A percentile compares a stretch with the other conserved stretches of the same genome.
phyloP scores from a whole-genome alignment of 1,284 basidiomycete genomes.

The Cryptococcus sp. region DNA sequence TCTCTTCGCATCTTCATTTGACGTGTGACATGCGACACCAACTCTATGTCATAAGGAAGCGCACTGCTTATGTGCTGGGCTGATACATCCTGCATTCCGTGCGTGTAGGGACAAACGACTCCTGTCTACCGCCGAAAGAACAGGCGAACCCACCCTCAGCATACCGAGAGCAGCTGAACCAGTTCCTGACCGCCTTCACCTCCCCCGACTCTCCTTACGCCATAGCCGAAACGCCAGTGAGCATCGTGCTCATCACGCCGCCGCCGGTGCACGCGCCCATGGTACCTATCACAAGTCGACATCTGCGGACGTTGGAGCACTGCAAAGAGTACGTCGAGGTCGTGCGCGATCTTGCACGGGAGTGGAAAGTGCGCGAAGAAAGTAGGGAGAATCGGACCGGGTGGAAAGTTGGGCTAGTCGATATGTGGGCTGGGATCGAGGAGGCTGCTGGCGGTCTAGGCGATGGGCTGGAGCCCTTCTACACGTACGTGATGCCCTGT shows the following conservation, averaged over 20 bases:
- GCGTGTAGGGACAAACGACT: constrained; percentile 35
- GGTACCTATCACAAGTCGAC: constrained; percentile 55
- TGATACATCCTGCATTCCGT: too few relatives aligned
- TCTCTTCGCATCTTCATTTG: too few relatives aligned
- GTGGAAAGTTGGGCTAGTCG: constrained; percentile 61
- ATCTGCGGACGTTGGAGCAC: constrained; percentile 62
- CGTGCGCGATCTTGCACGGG: constrained; percentile 63
- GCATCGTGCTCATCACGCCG: constrained; percentile 75
- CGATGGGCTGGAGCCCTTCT: constrained; percentile 48
- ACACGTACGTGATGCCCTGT: background rate
- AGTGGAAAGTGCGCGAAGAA: constrained; percentile 48
- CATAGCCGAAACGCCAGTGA: constrained; percentile 23
- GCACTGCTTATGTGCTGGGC: too few relatives aligned
- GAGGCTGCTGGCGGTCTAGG: constrained; percentile 60
- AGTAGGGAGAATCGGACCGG: constrained; percentile 48
- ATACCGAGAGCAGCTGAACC: constrained; percentile 15
- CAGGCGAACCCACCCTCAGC: constrained; percentile 20
- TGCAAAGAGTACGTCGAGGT: constrained; percentile 69
- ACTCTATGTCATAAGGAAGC: background rate
- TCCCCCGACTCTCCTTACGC: constrained; percentile 22
- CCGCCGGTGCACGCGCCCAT: constrained; percentile 68
- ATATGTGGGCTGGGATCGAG: constrained; percentile 69
- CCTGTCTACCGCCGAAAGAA: constrained; percentile 5
- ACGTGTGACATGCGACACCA: too few relatives aligned
- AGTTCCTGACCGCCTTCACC: constrained; percentile 18